phyloP scores from a whole-genome alignment of 2,329 filamentous ascomycete genomes.

The Xenoacremonium recifei region DNA sequence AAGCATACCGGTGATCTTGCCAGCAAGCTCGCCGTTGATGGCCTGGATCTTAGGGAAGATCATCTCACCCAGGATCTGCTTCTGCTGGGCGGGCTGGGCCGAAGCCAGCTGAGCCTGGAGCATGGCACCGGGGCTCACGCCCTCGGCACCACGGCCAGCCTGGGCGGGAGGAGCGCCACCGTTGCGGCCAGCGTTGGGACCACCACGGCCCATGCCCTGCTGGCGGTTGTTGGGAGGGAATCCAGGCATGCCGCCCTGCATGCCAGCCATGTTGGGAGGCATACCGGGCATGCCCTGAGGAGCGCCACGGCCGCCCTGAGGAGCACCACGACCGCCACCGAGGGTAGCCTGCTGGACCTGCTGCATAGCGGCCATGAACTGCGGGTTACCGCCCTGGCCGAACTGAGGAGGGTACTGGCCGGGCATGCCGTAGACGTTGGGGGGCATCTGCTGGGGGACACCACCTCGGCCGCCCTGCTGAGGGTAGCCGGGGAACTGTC shows the following conservation, averaged over 20 bases:
- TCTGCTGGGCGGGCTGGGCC: conserved; percentile 74
- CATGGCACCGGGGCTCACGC: conserved; percentile 31
- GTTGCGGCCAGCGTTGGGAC: conserved; percentile 40
- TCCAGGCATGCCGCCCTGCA: conserved; percentile 53
- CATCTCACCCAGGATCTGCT: conserved; percentile 96
- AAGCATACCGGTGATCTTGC: conserved; percentile 99
- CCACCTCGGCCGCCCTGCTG: conserved; percentile 87
- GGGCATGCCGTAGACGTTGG: conserved; percentile 80
- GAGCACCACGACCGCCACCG: conserved; percentile 61
- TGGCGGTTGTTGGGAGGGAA: conserved; percentile 57
- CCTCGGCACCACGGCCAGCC: conserved; percentile 44
- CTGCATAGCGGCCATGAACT: conserved; percentile 80
- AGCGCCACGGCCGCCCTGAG: conserved; percentile 66
- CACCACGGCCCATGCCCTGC: conserved; percentile 49
- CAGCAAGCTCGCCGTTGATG: conserved; percentile 91
- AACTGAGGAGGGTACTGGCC: conserved; percentile 79
- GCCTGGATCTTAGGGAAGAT: conserved; percentile 98
- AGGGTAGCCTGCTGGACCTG: conserved; percentile 66
- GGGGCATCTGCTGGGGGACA: conserved; percentile 82
- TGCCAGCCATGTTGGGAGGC: conserved; percentile 60
- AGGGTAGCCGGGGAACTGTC: conserved; percentile 81
- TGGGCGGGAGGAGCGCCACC: conserved; percentile 45
- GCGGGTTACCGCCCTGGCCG: conserved; percentile 75
- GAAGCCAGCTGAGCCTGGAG: conserved; percentile 58
- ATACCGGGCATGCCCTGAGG: conserved; percentile 63